A percentile compares a stretch with the other conserved stretches of the same genome.
Evolutionary conservation across 352 stramenopile genomes (phyloP).

Genomic region (Phytopythium chamaehyphon): DNA sequence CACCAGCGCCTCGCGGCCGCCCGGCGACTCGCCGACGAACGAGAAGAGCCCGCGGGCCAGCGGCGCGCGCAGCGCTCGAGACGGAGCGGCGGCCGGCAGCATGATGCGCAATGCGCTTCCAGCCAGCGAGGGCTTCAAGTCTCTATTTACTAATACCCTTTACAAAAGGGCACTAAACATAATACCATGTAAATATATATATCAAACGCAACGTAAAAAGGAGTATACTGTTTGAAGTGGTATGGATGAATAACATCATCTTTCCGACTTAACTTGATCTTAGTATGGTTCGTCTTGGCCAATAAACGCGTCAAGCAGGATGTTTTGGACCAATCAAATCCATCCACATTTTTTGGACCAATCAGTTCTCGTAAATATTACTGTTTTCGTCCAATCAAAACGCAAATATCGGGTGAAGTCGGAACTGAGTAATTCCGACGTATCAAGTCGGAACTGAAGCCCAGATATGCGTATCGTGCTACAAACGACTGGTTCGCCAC

Average conservation of each 20-base stretch:
- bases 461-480: conserved; percentile 6
- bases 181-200: too few species aligned
- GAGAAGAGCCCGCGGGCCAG: conserved; percentile 29
- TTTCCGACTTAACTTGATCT: conserved; percentile 2
- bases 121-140: too few species aligned
- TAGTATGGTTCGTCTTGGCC: background rate
- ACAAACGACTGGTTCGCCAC: background rate
- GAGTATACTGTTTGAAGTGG: too few species aligned
- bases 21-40: conserved; percentile 44
- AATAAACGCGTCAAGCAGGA: background rate
- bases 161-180: too few species aligned
- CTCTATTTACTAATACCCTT: too few species aligned
- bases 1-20: conserved; percentile 32
- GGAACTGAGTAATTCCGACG: conserved; percentile 3
- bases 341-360: conserved; percentile 3
- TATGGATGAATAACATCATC: too few species aligned
- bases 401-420: background rate
- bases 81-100: background rate
- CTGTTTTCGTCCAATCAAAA: conserved; percentile 1
- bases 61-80: background rate
- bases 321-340: conserved; percentile 4
- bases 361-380: background rate
- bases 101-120: too few species aligned
- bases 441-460: conserved; percentile 3
- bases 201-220: too few species aligned